A percentile compares a stretch with the other conserved stretches of the same genome.
Evolutionary conservation across 2,329 filamentous ascomycete species (phyloP).

Genomic region (Aspergillus sp.): DNA sequence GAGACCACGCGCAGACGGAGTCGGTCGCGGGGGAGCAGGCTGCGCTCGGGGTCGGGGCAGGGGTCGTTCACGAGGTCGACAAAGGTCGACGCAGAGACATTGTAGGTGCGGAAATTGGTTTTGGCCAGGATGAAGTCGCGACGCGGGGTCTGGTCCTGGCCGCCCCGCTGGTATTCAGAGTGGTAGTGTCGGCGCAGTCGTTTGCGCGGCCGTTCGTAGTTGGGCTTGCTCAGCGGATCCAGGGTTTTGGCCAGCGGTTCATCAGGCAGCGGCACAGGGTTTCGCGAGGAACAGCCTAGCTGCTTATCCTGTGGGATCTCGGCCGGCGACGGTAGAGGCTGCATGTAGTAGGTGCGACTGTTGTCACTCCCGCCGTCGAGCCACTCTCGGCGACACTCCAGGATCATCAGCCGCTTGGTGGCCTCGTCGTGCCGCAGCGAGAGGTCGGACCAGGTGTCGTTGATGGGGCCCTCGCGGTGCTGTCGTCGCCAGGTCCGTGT

Average conservation of each 20-base stretch:
- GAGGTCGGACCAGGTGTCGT: conserved; percentile 71
- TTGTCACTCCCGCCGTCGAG: conserved; percentile 55
- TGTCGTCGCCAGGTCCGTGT: conserved; percentile 63
- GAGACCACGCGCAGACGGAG: conserved; percentile 43
- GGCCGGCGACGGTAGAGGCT: conserved; percentile 34
- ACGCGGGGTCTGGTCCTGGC: conserved; percentile 20
- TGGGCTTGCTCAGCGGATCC: conserved; percentile 26
- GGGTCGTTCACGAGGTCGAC: conserved; percentile 46
- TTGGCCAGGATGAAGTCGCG: conserved; percentile 45
- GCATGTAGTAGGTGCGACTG: conserved; percentile 64
- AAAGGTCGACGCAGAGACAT: conserved; percentile 40
- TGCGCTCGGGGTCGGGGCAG: conserved; percentile 19
- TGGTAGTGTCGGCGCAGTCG: conserved; percentile 41
- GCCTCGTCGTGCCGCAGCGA: conserved; percentile 60
- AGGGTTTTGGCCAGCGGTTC: conserved; percentile 30
- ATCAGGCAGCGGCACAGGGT: conserved; percentile 21
- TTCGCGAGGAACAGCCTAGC: conserved; percentile 4
- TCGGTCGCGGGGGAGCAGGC: conserved; percentile 34
- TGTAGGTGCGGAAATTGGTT: conserved; percentile 45
- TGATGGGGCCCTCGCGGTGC: conserved; percentile 68
- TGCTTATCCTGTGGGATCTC: conserved; percentile 20
- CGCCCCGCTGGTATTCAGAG: conserved; percentile 34
- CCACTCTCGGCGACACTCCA: conserved; percentile 72
- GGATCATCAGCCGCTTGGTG: conserved; percentile 58
- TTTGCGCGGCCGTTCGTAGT: conserved; percentile 36